Percentiles rank a stretch among this genome's conserved stretches.
phyloP scores from a whole-genome alignment of 495 filamentous ascomycete species.

The Bombardia bombarda region DNA sequence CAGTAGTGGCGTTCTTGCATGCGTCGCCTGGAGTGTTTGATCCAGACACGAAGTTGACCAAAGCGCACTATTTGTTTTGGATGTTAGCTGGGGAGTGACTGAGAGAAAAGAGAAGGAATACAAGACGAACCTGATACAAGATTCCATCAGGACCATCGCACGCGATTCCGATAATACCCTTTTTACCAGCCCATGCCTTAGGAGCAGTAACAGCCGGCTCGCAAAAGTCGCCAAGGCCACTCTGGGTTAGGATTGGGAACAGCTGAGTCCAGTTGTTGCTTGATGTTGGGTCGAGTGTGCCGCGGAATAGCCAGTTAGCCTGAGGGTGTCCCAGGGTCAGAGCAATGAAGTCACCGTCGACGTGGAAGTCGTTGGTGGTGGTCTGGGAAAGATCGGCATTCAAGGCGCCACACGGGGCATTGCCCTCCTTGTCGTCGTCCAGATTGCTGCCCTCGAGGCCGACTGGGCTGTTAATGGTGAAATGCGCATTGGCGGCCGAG shows the following conservation, averaged over 20 bases:
- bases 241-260: constrained; percentile 37
- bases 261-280: constrained; percentile 41
- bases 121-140: constrained; percentile 39
- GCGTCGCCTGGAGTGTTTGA: constrained; percentile 7
- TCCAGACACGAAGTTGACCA: constrained; percentile 43
- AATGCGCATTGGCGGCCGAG: constrained; percentile 35
- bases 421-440: constrained; percentile 32
- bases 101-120: neutral
- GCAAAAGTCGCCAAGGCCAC: constrained; percentile 38
- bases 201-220: constrained; percentile 30
- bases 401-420: constrained; percentile 41
- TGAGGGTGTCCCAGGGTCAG: constrained; percentile 35
- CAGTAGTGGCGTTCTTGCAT: constrained; percentile 37
- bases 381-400: constrained; percentile 26
- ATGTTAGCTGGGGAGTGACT: neutral
- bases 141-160: constrained; percentile 37
- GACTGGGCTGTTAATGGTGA: constrained; percentile 34
- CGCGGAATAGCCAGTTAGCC: constrained; percentile 42
- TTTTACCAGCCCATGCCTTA: constrained; percentile 37
- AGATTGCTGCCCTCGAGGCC: constrained; percentile 32
- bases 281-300: constrained; percentile 34
- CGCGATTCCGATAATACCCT: constrained; percentile 38
- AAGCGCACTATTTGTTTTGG: constrained; percentile 32
- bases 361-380: constrained; percentile 38
- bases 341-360: constrained; percentile 38